phyloP scores from a whole-genome alignment of 768 basidiomycete genomes.

The Asterophora parasitica region DNA sequence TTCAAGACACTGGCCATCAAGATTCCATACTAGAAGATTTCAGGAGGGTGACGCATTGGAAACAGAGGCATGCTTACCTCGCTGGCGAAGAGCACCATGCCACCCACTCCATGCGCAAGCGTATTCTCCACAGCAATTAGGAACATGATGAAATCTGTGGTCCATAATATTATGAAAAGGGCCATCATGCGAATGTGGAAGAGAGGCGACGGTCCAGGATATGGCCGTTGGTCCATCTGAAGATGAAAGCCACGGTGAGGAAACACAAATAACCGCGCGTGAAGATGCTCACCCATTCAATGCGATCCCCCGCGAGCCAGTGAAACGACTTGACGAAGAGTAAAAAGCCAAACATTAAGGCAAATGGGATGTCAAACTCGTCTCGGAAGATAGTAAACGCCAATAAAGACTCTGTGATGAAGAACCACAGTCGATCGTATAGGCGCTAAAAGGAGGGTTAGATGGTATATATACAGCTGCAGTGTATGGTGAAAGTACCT shows the following conservation, averaged over 20 bases:
- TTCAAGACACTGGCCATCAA: slow-evolving; percentile 77
- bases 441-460: slow-evolving; percentile 55
- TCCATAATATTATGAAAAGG: slow-evolving; percentile 72
- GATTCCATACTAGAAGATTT: slow-evolving; percentile 69
- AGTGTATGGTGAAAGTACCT: slow-evolving; percentile 47
- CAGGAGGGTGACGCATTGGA: slow-evolving; percentile 1
- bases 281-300: slow-evolving; percentile 77
- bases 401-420: slow-evolving; percentile 92
- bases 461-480: background rate
- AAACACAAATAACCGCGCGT: background rate
- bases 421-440: slow-evolving; percentile 96
- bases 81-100: slow-evolving; percentile 93
- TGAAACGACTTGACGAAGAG: slow-evolving; percentile 97
- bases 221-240: slow-evolving; percentile 96
- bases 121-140: slow-evolving; percentile 78
- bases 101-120: slow-evolving; percentile 71
- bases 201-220: slow-evolving; percentile 74
- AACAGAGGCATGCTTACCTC: slow-evolving; percentile 52
- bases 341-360: slow-evolving; percentile 90
- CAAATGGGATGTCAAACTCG: slow-evolving; percentile 90
- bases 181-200: slow-evolving; percentile 82
- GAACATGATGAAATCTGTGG: slow-evolving; percentile 74
- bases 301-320: slow-evolving; percentile 92
- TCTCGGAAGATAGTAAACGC: slow-evolving; percentile 98
- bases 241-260: slow-evolving; percentile 7